These are phyloP conservation scores for Chalara sp. DNA, from an alignment of 2,329 filamentous ascomycete species.

Conservation along the genomic window DNA sequence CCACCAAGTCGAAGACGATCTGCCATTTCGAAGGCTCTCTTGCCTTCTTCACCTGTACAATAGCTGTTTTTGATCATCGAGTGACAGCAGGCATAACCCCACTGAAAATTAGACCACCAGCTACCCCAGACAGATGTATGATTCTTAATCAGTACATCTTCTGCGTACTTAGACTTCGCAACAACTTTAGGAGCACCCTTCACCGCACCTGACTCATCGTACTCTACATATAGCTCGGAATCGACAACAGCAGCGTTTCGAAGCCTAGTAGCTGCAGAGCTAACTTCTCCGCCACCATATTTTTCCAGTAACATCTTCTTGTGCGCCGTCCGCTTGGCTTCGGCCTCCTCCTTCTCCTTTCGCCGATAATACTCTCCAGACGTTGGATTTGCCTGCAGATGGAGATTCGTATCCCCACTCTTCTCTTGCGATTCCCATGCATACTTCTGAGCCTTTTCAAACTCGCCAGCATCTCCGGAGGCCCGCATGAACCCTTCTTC, in stretches of 20 bases:
- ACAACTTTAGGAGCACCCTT: slow-evolving; percentile 76
- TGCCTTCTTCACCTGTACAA: slow-evolving; percentile 89
- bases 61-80: slow-evolving; percentile 94
- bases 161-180: slow-evolving; percentile 84
- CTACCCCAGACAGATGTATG: slow-evolving; percentile 92
- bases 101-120: slow-evolving; percentile 94
- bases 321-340: slow-evolving; percentile 59
- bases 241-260: slow-evolving; percentile 66
- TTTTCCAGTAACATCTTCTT: slow-evolving; percentile 70
- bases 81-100: slow-evolving; percentile 95
- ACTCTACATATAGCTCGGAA: slow-evolving; percentile 85
- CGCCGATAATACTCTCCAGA: slow-evolving; percentile 80
- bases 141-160: slow-evolving; percentile 84
- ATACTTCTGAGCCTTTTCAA: slow-evolving; percentile 81
- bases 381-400: slow-evolving; percentile 94
- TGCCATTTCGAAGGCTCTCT: slow-evolving; percentile 69
- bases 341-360: slow-evolving; percentile 68
- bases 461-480: slow-evolving; percentile 87
- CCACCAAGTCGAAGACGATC: slow-evolving; percentile 49
- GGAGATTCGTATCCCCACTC: slow-evolving; percentile 69
- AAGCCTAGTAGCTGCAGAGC: slow-evolving; percentile 51
- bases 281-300: slow-evolving; percentile 64
- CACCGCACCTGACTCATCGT: slow-evolving; percentile 82
- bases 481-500: slow-evolving; percentile 88
- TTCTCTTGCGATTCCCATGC: slow-evolving; percentile 94